These are phyloP conservation scores for Fusarium buxicola DNA, from an alignment of 2,329 filamentous ascomycete genomes.

Conservation along the genomic window DNA sequence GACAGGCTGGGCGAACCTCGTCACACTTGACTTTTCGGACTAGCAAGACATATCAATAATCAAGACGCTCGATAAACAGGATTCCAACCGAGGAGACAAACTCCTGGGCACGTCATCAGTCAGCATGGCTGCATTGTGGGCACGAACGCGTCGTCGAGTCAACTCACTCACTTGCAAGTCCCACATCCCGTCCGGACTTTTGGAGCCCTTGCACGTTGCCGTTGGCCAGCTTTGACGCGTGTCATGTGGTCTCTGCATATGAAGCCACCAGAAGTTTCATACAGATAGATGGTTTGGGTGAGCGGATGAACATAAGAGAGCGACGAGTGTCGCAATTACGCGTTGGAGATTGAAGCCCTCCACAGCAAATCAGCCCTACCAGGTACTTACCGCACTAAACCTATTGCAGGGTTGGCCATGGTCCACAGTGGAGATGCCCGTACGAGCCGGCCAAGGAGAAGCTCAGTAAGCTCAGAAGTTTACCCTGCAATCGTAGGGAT, in stretches of 20 bases:
- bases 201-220: constrained; percentile 4
- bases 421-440: not conserved
- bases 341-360: not conserved
- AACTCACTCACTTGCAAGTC: constrained; percentile 26
- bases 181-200: constrained; percentile 27
- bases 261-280: not conserved
- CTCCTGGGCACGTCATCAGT: constrained; percentile 4
- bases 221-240: constrained; percentile 21
- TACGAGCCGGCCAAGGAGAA: constrained; percentile 11
- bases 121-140: no score
- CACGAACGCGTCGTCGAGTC: fast-evolving
- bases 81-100: not conserved
- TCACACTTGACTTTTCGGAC: constrained; percentile 32
- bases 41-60: not conserved
- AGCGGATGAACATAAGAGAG: not conserved
- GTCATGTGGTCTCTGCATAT: constrained; percentile 18
- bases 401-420: not conserved
- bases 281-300: not conserved
- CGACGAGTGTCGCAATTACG: not conserved
- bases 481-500: not conserved
- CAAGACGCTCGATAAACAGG: fast-evolving
- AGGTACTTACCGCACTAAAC: not conserved
- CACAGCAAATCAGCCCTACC: not conserved
- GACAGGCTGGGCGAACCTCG: constrained; percentile 14
- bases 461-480: not conserved